A percentile compares a stretch with the other conserved stretches of the same genome.
Evolutionary conservation across 1,284 basidiomycete species (phyloP).

Genomic region (Blastosporella zonata): DNA sequence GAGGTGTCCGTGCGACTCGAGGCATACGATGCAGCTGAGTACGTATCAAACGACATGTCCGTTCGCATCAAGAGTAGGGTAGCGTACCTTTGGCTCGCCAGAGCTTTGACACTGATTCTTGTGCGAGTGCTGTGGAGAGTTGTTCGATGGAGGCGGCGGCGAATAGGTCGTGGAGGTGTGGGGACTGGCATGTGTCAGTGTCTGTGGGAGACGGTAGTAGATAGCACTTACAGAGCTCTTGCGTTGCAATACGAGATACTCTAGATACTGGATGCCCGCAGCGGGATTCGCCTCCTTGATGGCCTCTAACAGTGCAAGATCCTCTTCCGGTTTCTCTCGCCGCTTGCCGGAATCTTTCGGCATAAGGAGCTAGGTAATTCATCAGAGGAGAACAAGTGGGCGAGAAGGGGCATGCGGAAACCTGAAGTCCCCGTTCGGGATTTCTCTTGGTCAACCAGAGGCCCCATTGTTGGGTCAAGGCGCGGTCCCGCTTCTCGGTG

Average conservation of each 20-base stretch:
- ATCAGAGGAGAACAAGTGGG: not conserved
- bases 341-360: constrained; percentile 48
- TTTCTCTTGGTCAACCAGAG: constrained; percentile 78
- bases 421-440: constrained; percentile 69
- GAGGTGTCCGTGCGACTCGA: constrained; percentile 34
- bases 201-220: not conserved
- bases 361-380: constrained; percentile 52
- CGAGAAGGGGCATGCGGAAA: constrained; percentile 28
- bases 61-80: not conserved
- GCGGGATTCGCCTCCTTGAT: constrained; percentile 52
- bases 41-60: not conserved
- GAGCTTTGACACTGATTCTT: constrained; percentile 54
- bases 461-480: constrained; percentile 69
- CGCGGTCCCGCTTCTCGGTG: constrained; percentile 55
- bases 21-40: constrained; percentile 49
- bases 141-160: constrained; percentile 55
- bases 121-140: constrained; percentile 44
- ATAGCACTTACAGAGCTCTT: constrained; percentile 50
- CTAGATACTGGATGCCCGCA: constrained; percentile 71
- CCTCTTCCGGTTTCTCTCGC: constrained; percentile 52
- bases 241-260: constrained; percentile 74
- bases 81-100: constrained; percentile 71
- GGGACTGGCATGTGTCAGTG: constrained; percentile 37
- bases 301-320: constrained; percentile 52
- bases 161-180: constrained; percentile 57